These are phyloP conservation scores for Tephrocybe rancida DNA, from an alignment of 768 basidiomycete species.

Conservation along the genomic window DNA sequence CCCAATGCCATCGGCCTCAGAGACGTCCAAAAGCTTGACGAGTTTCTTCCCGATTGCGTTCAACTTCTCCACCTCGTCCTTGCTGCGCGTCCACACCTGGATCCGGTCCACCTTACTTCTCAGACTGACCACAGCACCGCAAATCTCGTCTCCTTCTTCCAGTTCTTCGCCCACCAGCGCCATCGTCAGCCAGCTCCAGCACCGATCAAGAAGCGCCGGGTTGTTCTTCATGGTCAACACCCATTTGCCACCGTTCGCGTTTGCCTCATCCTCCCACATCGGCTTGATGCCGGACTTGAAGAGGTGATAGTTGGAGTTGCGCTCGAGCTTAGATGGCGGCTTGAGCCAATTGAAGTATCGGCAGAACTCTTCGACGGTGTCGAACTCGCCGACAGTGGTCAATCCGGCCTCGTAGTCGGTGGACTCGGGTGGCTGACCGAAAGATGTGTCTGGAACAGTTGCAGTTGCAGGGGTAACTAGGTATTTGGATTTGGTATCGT, in stretches of 20 bases:
- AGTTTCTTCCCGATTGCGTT: slow-evolving; percentile 86
- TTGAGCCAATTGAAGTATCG: slow-evolving; percentile 95
- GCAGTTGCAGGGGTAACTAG: slow-evolving; percentile 54
- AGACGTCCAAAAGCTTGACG: slow-evolving; percentile 80
- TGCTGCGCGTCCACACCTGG: slow-evolving; percentile 87
- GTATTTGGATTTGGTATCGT: slow-evolving; percentile 80
- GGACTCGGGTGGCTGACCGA: slow-evolving; percentile 58
- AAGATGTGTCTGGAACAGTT: slow-evolving; percentile 27
- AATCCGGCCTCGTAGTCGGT: slow-evolving; percentile 84
- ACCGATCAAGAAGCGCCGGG: slow-evolving; percentile 76
- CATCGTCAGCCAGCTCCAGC: slow-evolving; percentile 92
- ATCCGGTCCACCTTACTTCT: slow-evolving; percentile 88
- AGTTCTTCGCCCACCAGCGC: slow-evolving; percentile 87
- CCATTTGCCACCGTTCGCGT: slow-evolving; percentile 94
- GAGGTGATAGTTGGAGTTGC: slow-evolving; percentile 92
- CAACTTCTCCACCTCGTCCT: slow-evolving; percentile 83
- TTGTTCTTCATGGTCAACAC: slow-evolving; percentile 91
- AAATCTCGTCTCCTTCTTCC: slow-evolving; percentile 73
- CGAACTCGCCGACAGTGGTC: slow-evolving; percentile 85
- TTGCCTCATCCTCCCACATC: slow-evolving; percentile 97
- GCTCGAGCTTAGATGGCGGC: slow-evolving; percentile 84
- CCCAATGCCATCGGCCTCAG: slow-evolving; percentile 82
- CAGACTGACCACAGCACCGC: slow-evolving; percentile 86
- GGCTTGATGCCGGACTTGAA: slow-evolving; percentile 95
- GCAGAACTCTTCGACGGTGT: slow-evolving; percentile 89